Evolutionary conservation across 805 yeast species (phyloP).

Genomic region (Starmerella bacillaris): DNA sequence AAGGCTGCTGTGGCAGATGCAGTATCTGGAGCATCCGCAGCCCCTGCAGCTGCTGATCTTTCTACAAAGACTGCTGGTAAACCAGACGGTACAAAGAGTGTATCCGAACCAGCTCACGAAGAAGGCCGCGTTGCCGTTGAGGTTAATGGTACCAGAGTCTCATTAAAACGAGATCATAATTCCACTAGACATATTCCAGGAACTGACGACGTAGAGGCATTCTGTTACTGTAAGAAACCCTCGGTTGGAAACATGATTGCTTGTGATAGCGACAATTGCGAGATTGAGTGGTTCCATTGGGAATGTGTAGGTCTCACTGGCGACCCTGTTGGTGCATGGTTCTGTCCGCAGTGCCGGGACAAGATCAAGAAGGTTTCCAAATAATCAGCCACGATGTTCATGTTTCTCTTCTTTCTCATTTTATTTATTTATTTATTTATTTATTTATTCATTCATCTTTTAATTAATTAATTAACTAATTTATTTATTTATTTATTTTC

Average conservation of each 20-base stretch:
- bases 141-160: slow-evolving; percentile 10
- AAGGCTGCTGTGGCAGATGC: no score
- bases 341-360: slow-evolving; percentile 63
- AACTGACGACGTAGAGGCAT: slow-evolving; percentile 39
- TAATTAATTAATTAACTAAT: no score
- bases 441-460: no score
- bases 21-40: not conserved
- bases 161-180: slow-evolving; percentile 8
- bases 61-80: not conserved
- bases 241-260: slow-evolving; percentile 95
- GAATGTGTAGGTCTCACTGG: slow-evolving; percentile 77
- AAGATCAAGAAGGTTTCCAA: slow-evolving; percentile 14
- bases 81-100: no score
- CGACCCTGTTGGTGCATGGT: slow-evolving; percentile 90
- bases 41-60: not conserved
- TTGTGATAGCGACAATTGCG: slow-evolving; percentile 80
- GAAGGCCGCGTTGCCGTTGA: slow-evolving; percentile 6
- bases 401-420: no score
- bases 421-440: no score
- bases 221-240: slow-evolving; percentile 85
- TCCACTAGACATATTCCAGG: slow-evolving; percentile 10
- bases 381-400: no score
- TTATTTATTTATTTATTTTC: no score
- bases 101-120: not conserved
- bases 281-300: slow-evolving; percentile 91